Percentiles rank a stretch among this genome's conserved stretches.
Evolutionary conservation across 140 eudicot genomes (phyloP).

Genomic region (Bidens hawaiensis): DNA sequence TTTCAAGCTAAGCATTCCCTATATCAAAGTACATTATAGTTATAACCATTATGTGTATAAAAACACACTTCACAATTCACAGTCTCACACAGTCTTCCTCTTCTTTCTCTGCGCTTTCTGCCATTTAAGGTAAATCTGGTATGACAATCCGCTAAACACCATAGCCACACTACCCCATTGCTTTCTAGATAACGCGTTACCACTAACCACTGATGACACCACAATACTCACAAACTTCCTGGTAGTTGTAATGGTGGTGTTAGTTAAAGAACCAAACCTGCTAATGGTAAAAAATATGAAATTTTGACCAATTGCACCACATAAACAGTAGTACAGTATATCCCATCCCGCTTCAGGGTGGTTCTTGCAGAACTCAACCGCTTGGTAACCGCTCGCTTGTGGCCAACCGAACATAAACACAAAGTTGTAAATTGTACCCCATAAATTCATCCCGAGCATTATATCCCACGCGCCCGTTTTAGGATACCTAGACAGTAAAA

Average conservation of each 20-base stretch:
- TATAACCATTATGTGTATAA: background rate
- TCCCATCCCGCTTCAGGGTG: conserved; percentile 99
- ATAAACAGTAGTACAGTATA: conserved; percentile 72
- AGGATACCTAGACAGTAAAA: conserved; percentile 62
- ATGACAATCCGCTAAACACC: conserved; percentile 91
- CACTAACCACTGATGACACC: conserved; percentile 85
- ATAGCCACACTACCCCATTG: conserved; percentile 91
- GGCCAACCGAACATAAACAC: conserved; percentile 98
- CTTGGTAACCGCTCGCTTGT: conserved; percentile 80
- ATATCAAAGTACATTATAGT: conserved; percentile 9
- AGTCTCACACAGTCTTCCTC: conserved; percentile 41
- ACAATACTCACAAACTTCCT: conserved; percentile 97
- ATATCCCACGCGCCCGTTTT: conserved; percentile 97
- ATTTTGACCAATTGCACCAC: conserved; percentile 96
- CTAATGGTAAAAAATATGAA: conserved; percentile 89
- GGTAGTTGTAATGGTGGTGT: conserved; percentile 95
- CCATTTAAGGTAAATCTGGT: conserved; percentile 95
- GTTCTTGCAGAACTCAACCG: conserved; percentile 75
- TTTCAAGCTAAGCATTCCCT: conserved; percentile 21
- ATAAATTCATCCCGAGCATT: conserved; percentile 95
- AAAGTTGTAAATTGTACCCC: conserved; percentile 91
- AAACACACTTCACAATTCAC: conserved; percentile 27
- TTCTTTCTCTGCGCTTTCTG: conserved; percentile 68
- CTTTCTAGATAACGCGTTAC: conserved; percentile 73
- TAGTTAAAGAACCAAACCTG: conserved; percentile 87